Conservation (phyloP, 768 basidiomycete genomes). For the Podaxis pistillaris region DNA sequence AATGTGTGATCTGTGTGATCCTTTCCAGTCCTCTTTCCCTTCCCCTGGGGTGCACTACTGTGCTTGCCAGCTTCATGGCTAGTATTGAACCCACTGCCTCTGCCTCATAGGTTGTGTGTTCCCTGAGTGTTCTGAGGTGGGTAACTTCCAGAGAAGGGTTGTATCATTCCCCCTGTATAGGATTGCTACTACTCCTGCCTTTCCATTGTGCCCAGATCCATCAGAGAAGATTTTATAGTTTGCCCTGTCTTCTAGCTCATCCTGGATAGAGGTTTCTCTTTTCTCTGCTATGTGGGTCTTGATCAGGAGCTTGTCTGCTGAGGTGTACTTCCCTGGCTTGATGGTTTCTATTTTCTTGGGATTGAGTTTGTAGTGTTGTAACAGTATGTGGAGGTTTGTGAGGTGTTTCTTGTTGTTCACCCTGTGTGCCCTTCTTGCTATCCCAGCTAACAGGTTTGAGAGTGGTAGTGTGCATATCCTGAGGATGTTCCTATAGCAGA, state of each 20-base stretch:
- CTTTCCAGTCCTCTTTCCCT: background rate
- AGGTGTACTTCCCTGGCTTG: background rate
- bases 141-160: background rate
- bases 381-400: constrained; percentile 13
- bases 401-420: background rate
- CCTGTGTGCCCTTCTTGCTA: background rate
- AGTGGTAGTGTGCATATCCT: constrained; percentile 18
- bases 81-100: constrained; percentile 22
- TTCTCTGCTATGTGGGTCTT: background rate
- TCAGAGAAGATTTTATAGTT: constrained; percentile 19
- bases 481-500: constrained; percentile 9
- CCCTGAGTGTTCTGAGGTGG: constrained; percentile 16
- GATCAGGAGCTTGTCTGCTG: background rate
- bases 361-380: constrained; percentile 5
- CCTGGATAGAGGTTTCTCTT: constrained; percentile 8
- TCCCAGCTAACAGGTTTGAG: constrained; percentile 12
- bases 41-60: background rate
- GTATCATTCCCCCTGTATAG: background rate
- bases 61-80: constrained; percentile 16
- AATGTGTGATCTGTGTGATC: constrained; percentile 5
- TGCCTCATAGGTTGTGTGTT: constrained; percentile 23
- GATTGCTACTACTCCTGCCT: constrained; percentile 24
- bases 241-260: constrained; percentile 5
- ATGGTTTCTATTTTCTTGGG: constrained; percentile 14
- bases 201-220: constrained; percentile 20